Base-by-base conservation (phyloP, 768 basidiomycete species). In the Phaeolepiota aurea region DNA sequence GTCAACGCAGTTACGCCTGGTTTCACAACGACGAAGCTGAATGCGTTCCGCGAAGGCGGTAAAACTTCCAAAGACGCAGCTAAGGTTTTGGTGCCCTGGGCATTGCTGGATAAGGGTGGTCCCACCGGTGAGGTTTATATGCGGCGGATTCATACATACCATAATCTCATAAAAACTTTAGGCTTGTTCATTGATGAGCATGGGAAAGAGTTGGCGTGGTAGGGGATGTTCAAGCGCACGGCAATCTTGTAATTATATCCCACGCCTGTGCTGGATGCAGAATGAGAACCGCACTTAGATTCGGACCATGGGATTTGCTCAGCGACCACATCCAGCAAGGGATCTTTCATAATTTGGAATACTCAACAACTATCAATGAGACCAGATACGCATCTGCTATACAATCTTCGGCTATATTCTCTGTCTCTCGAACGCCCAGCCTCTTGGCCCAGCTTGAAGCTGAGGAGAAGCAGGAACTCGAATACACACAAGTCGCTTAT, bases 341-440 rank as follows among this genome's bases (percentile, higher is more conserved):
- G 74, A 77, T 51, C 68, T 61, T 47, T 65, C 74, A n/a, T n/a
- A n/a, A n/a, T n/a, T n/a, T n/a, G n/a, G n/a, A n/a, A n/a, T 12
- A 63, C 82, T 2, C 62, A 74, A 43, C 77, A 81, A 52, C 72
- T 89, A 19, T 66, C 82, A 3, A 77, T 76, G 1, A 76, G 76
- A 25, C 88, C 87, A 1, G 81, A 85, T 42, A 68, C 71, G 2
- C 68, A 75, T 23, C 64, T 77, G 0, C 57, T 79, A 32, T 91
- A 81, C 64, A 76, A 74, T 33, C 69, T 89, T 12, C 79, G 82
- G 37, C 62, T 90, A 23, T 79, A 85, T 39, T 84, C 87, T 0
- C 51, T 82, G 34, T 76, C 86, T 1, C 58, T 89, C 28, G 84
- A 88, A 55, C 84, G 88, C 38, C 80, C 85, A 1, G 83, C 88